phyloP scores from a whole-genome alignment of 2,329 filamentous ascomycete genomes.

The Sphaerulina musiva region DNA sequence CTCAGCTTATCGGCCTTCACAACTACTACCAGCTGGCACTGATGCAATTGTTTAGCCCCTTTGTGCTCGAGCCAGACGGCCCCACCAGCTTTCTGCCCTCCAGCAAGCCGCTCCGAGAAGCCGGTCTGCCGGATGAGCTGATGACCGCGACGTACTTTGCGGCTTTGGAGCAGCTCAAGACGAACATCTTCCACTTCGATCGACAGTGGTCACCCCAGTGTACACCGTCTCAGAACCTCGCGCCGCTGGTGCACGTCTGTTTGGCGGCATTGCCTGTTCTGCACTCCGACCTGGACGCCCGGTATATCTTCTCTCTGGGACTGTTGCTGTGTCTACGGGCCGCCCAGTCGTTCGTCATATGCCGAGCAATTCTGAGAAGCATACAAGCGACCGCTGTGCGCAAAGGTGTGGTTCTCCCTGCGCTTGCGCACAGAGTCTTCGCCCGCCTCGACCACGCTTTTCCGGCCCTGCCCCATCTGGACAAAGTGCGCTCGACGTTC shows the following conservation, averaged over 20 bases:
- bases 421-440: background rate
- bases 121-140: background rate
- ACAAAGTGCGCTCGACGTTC: background rate
- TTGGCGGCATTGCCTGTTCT: background rate
- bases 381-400: background rate
- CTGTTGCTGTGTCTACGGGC: background rate
- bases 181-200: background rate
- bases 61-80: background rate
- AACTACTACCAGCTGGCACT: conserved; percentile 3
- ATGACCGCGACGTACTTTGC: background rate
- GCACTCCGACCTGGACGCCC: background rate
- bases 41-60: background rate
- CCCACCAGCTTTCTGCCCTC: background rate
- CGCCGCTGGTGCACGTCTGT: background rate
- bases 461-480: background rate
- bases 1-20: background rate
- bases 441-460: background rate
- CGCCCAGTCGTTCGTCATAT: background rate
- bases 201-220: background rate
- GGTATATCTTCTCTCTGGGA: background rate
- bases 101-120: background rate
- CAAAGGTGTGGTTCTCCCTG: background rate
- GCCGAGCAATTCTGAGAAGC: background rate
- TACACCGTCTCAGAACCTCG: background rate
- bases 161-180: background rate